These are phyloP conservation scores for Tulasnella sp. DNA, from an alignment of 768 basidiomycete species.

Conservation along the genomic window DNA sequence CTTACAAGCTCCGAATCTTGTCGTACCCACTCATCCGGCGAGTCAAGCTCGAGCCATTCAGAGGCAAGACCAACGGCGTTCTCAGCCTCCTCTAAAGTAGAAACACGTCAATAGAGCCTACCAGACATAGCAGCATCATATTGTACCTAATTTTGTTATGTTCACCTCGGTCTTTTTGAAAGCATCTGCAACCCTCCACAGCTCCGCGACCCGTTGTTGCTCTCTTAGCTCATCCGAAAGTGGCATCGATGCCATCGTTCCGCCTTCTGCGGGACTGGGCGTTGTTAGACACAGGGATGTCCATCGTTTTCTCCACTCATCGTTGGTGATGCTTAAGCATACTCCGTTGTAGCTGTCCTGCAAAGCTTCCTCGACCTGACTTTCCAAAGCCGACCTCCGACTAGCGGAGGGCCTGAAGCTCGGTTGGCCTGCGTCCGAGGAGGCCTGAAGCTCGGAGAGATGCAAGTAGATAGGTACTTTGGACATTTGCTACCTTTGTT, in stretches of 20 bases:
- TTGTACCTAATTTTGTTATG: conserved; percentile 67
- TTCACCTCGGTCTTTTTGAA: conserved; percentile 81
- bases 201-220: conserved; percentile 58
- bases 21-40: conserved; percentile 83
- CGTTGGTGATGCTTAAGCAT: conserved; percentile 81
- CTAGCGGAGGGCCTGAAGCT: background rate
- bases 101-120: background rate
- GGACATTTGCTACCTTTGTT: background rate
- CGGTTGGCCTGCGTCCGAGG: background rate
- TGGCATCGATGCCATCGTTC: background rate
- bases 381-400: background rate
- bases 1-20: conserved; percentile 92
- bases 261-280: background rate
- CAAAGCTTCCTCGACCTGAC: background rate
- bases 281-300: conserved; percentile 62
- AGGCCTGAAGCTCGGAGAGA: background rate
- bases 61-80: conserved; percentile 66
- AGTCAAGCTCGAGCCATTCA: conserved; percentile 93
- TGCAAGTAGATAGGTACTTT: background rate
- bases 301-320: conserved; percentile 82
- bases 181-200: conserved; percentile 73
- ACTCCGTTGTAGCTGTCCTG: conserved; percentile 45
- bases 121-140: conserved; percentile 1
- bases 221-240: conserved; percentile 29
- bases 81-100: conserved; percentile 56